A percentile compares a stretch with the other conserved stretches of the same genome.
phyloP scores from a whole-genome alignment of 805 yeast genomes.

The Grigorovia humatica region DNA sequence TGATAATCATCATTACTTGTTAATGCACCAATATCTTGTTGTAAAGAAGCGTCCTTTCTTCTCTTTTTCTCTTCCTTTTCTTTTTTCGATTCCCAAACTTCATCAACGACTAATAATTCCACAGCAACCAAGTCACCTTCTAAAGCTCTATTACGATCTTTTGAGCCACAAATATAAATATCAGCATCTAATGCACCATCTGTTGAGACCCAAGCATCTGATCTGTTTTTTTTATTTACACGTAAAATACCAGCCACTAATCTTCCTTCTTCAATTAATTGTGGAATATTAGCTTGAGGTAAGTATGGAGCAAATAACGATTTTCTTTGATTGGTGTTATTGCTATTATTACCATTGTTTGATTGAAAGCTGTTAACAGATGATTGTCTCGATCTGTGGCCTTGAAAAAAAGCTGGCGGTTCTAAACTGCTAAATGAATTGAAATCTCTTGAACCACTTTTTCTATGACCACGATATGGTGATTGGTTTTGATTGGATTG shows the following conservation, averaged over 20 bases:
- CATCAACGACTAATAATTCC: conserved; percentile 88
- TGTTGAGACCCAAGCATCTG: conserved; percentile 97
- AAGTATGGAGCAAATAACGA: conserved; percentile 92
- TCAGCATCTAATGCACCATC: conserved; percentile 95
- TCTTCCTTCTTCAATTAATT: conserved; percentile 77
- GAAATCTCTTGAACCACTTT: conserved; percentile 20
- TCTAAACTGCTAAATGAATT: conserved; percentile 21
- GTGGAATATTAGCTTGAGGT: conserved; percentile 89
- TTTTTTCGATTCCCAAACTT: conserved; percentile 92
- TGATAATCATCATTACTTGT: conserved; percentile 54
- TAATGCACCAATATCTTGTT: conserved; percentile 32
- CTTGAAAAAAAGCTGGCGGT: conserved; percentile 41
- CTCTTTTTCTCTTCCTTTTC: conserved; percentile 97
- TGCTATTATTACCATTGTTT: conserved; percentile 21
- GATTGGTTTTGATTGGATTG: conserved; percentile 11
- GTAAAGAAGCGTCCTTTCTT: conserved; percentile 51
- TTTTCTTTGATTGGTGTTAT: conserved; percentile 43
- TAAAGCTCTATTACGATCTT: conserved; percentile 93
- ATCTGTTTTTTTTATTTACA: conserved; percentile 91
- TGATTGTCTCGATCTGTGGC: conserved; percentile 70
- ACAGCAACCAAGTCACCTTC: conserved; percentile 97
- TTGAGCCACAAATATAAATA: conserved; percentile 94
- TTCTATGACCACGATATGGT: conserved; percentile 25
- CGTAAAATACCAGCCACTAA: conserved; percentile 86
- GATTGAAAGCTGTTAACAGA: conserved; percentile 40